Percentiles rank a stretch among this genome's conserved stretches.
These are phyloP conservation scores for Salix caprea DNA, from an alignment of 345 rosid species.

Conservation along the genomic window DNA sequence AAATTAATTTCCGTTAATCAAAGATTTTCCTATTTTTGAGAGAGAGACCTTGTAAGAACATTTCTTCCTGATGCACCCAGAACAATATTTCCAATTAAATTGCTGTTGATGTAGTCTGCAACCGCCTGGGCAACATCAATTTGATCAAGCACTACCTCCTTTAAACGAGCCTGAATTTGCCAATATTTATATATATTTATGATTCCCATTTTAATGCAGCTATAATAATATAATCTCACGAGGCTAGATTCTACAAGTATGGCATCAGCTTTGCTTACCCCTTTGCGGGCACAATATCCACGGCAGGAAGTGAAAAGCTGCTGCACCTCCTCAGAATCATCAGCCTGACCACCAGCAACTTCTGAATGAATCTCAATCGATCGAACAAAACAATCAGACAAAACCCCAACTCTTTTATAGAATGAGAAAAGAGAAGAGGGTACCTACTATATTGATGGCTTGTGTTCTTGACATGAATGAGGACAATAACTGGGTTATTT, in stretches of 20 bases:
- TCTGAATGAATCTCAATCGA: slow-evolving; percentile 16
- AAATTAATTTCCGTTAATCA: neutral
- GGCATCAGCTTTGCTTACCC: slow-evolving; percentile 37
- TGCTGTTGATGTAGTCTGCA: slow-evolving; percentile 50
- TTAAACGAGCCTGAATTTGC: slow-evolving; percentile 44
- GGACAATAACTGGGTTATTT: slow-evolving; percentile 35
- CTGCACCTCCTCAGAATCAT: slow-evolving; percentile 34
- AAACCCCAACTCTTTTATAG: neutral
- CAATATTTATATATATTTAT: neutral
- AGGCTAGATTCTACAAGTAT: neutral
- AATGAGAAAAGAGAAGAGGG: slow-evolving; percentile 30
- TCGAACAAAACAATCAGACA: neutral
- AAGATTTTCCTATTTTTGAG: neutral
- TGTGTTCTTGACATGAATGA: slow-evolving; percentile 61
- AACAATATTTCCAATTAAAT: slow-evolving; percentile 51
- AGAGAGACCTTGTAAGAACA: slow-evolving; percentile 52
- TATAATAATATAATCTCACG: neutral
- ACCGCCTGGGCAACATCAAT: slow-evolving; percentile 54
- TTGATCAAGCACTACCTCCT: slow-evolving; percentile 61
- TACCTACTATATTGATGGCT: slow-evolving; percentile 56
- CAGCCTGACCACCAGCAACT: neutral
- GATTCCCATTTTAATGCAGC: neutral
- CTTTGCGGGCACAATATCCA: slow-evolving; percentile 80
- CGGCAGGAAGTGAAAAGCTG: slow-evolving; percentile 61
- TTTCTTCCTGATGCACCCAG: slow-evolving; percentile 63